phyloP scores from a whole-genome alignment of 2,329 filamentous ascomycete genomes.

The Epichloe sp. region DNA sequence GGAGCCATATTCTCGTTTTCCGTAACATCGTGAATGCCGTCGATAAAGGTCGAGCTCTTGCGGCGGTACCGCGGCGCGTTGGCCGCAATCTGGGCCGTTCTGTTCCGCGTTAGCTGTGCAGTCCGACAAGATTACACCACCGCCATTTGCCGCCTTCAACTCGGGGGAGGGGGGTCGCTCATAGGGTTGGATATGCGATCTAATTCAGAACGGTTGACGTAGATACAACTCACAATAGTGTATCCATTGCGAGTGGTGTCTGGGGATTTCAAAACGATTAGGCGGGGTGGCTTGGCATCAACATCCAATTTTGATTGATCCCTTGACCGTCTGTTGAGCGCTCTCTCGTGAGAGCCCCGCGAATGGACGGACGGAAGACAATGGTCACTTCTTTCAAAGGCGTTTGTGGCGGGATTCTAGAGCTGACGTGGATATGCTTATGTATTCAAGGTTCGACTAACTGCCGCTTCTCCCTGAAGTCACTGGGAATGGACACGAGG shows the following conservation, averaged over 20 bases:
- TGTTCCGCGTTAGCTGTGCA: slow-evolving; percentile 20
- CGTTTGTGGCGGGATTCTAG: neutral
- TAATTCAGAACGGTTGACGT: neutral
- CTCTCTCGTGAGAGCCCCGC: neutral
- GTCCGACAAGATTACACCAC: neutral
- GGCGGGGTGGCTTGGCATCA: neutral
- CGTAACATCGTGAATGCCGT: slow-evolving; percentile 88
- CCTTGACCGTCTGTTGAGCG: neutral
- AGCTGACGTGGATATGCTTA: neutral
- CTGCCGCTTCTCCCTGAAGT: neutral
- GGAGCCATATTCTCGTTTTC: slow-evolving; percentile 76
- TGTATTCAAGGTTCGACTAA: neutral
- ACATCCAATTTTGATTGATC: neutral
- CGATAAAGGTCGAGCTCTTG: slow-evolving; percentile 90
- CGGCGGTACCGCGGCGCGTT: slow-evolving; percentile 83
- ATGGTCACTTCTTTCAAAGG: neutral
- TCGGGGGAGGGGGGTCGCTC: neutral
- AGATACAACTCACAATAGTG: slow-evolving; percentile 40
- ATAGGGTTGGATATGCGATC: neutral
- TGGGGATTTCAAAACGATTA: neutral
- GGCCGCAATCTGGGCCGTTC: slow-evolving; percentile 82
- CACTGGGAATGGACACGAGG: neutral
- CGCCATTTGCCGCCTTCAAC: neutral
- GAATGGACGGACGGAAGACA: neutral
- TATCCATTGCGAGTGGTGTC: slow-evolving; percentile 36